Evolutionary conservation across 306 rosid genomes (phyloP), one percentile per base, ranked within the genome.

Genomic region (Fragaria ananassa): DNA sequence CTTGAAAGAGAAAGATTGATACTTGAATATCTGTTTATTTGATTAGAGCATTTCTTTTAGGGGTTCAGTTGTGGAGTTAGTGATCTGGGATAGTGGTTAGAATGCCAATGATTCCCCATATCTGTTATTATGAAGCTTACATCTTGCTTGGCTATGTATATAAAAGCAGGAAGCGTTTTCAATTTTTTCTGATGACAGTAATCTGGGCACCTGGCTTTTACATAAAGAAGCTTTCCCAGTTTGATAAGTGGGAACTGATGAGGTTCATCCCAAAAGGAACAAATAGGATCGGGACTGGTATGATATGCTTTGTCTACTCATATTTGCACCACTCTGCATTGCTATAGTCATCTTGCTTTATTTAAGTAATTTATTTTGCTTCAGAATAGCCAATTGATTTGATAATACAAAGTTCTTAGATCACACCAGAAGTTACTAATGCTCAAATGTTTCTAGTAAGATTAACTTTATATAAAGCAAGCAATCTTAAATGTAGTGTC

Each of bases 201-300:
- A 67, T 65, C 78, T 64, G 46, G 37, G 69, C 14, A 75, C 46
- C 18, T 66, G 81, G 70, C 63, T 76, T 64, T 46, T 53, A 71
- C 53, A 68, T 69, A 39, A 46, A 53, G 78, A 79, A 62, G 80
- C 70, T 74, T 62, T 81, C 75, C 34, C 58, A 17, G 70, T 60
- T 74, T 10, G 56, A 76, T 70, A 63, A 71, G 49, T 72, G 76
- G 57, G 58, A 67, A 57, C 57, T 42, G 76, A 75, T 50, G 74
- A 76, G 71, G 79, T 68, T 31, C 54, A 15, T 69, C 57, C 25
- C 57, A 8, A 17, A 8, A 63, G 70, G 29, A 78, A 56, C 56
- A 37, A 23, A 71, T 39, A 29, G 58, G 67, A 77, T 74, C 53
- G 42, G 65, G 78, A 68, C 76, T 45, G 71, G 85, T 80, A 75